Base-by-base conservation (phyloP, 2,329 filamentous ascomycete species). In the Phaeosphaeriaceae sp. region DNA sequence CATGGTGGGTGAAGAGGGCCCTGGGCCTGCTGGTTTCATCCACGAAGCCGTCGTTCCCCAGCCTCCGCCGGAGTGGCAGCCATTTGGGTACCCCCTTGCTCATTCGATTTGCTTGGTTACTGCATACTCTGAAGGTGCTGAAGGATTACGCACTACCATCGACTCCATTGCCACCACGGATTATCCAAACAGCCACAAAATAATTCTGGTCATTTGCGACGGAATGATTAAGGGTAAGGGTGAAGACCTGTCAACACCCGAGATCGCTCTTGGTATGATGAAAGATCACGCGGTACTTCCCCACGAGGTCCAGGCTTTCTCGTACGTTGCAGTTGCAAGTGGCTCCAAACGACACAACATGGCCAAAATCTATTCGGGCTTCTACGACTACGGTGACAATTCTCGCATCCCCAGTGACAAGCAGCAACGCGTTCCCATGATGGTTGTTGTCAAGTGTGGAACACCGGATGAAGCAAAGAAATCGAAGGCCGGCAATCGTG, bases 301-400 rank as follows among this genome's bases (percentile, higher is more conserved):
- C 0, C 86, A 95, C 21, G 87, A 97, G 50, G 94, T 97, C 2
- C 82, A 91, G 65, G 83, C 92, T 0, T 97, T 92, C 75, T 97
- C 93, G 1, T 99, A 99, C 61, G 94, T 99, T 42, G 95, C 94
- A 11, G 93, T 99, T 28, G 91, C 94, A 33, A 94, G 89, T 70
- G 94, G 94, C 50, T 89, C 92, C 40, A 99, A 99, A 80, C 87
- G 94, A 64, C 95, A 99, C 84, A 99, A 97, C 77, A 99, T 97
- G 94, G 93, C 94, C 64, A 97, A 97, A 81, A 86, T 97, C 49
- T 97, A 97, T 75, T 88, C 92, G 48, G 95, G 95, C 36, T 99
- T 97, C 80, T 99, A 99, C 76, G 91, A 97, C 74, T 99, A 97
- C 66, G 94, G 95, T 44, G 77, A 83, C 51, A 82, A 89, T 59